Evolutionary conservation across 1,284 basidiomycete genomes (phyloP), one percentile per base, ranked within the genome.

Genomic region (Tylopilus orsonianus): DNA sequence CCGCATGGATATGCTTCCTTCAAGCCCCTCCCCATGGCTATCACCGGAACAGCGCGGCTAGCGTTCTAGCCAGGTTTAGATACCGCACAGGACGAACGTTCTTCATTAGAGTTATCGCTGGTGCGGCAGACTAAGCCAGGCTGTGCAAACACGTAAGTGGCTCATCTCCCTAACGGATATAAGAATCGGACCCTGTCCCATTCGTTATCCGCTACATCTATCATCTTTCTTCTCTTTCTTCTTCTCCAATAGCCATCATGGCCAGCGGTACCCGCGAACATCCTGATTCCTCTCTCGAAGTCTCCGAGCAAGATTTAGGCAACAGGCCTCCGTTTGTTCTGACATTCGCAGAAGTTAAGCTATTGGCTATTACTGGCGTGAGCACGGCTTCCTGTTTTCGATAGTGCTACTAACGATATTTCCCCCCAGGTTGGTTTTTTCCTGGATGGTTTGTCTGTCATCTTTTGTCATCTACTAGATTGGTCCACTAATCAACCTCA

Each of bases 351-450:
- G 82, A 83, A 60, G 13, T 83, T 36, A 83, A 83, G 61, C 62
- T 85, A 19, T 67, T 83, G 24, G 71, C 77, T 27, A 82, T 85
- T 50, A 76, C 81, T 40, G 81, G 81, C 8, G 81, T 83, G 50
- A 54, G 77, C 71, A 26, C 5, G 9, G 43, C 14, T 36, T 26
- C 16, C 35, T 30, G 16, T 46, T 33, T 29, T 20, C 49, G 45
- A 49, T 6, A 40, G 34, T 23, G 26, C 52, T 8, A 7, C 22
- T 54, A 33, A 59, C 34, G n/a, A 26, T 44, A 7, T 42, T 5
- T 34, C 24, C 47, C 26, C 23, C 1, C 48, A 81, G 80, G 76
- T 83, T 41, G 84, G 84, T 6, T 86, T 85, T 64, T 86, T 86
- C 71, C 71, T 85, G 10, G 84, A 85, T 61, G 82, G 81, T 80